Conservation (phyloP, 169 alveolate species). For the Ichthyophthirius multifiliis region DNA sequence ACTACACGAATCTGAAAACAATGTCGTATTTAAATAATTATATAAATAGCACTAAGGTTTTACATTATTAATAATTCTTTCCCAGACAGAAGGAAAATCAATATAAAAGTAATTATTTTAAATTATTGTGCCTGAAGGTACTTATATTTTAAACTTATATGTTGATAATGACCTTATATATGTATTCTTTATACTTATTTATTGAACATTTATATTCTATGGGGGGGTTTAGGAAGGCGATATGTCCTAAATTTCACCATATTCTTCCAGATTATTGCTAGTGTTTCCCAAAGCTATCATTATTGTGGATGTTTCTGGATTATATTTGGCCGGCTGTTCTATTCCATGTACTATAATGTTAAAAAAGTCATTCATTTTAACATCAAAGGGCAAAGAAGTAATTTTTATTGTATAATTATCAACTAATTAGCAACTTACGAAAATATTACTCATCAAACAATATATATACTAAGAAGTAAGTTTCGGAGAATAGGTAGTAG, state of each 20-base stretch:
- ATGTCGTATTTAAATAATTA: constrained; percentile 1
- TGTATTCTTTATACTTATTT: neutral
- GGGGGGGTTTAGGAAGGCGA: neutral
- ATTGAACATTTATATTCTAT: neutral
- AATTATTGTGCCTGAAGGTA: constrained; percentile 19
- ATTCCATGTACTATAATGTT: constrained; percentile 11
- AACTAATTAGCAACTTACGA: constrained; percentile 15
- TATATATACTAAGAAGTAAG: constrained; percentile 11
- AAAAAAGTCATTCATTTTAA: neutral
- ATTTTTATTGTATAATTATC: neutral
- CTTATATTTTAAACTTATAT: neutral
- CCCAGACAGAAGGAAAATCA: constrained; percentile 36
- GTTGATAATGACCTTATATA: neutral
- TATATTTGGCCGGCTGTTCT: neutral
- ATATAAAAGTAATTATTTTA: constrained; percentile 1
- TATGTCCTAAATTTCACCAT: constrained; percentile 13
- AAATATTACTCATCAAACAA: constrained; percentile 13
- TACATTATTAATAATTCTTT: constrained; percentile 19
- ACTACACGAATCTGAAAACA: constrained; percentile 8
- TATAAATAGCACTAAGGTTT: constrained; percentile 12
- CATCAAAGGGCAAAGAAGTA: constrained; percentile 11
- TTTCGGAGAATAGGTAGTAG: constrained; percentile 21
- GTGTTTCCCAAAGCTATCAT: neutral
- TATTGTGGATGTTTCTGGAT: constrained; percentile 1
- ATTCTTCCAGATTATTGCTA: neutral